Percentiles rank a stretch among this genome's conserved stretches.
These are phyloP conservation scores for Neoboletus subvelutipes DNA, from an alignment of 768 basidiomycete genomes.

Conservation along the genomic window DNA sequence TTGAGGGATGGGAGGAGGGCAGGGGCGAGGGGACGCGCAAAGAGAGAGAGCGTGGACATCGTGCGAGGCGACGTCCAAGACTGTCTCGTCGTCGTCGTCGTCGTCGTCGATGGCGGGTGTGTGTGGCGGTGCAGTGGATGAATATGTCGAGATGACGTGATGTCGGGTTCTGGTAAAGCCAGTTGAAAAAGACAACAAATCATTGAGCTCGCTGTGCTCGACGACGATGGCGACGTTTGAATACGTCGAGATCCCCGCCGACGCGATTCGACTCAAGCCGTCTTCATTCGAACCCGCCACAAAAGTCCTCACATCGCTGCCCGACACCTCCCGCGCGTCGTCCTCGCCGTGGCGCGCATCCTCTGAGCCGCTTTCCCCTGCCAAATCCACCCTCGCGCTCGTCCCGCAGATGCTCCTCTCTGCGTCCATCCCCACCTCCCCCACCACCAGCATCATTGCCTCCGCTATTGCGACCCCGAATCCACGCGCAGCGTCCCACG, in stretches of 20 bases:
- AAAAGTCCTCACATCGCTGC: slow-evolving; percentile 44
- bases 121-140: slow-evolving; percentile 9
- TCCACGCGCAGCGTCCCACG: slow-evolving; percentile 8
- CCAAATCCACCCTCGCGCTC: slow-evolving; percentile 36
- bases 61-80: slow-evolving; percentile 5
- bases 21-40: slow-evolving; percentile 14
- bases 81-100: slow-evolving; percentile 8
- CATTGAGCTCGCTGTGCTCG: not conserved
- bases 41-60: slow-evolving; percentile 9
- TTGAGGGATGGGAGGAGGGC: slow-evolving; percentile 39
- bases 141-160: not conserved
- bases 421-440: slow-evolving; percentile 19
- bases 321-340: slow-evolving; percentile 8
- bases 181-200: no score
- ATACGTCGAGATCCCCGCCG: slow-evolving; percentile 42
- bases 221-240: slow-evolving; percentile 36
- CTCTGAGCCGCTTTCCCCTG: slow-evolving; percentile 20
- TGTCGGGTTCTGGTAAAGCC: no score
- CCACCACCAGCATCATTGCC: slow-evolving; percentile 8
- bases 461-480: slow-evolving; percentile 25
- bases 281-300: slow-evolving; percentile 37
- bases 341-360: slow-evolving; percentile 10
- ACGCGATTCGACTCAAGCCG: slow-evolving; percentile 36
- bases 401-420: slow-evolving; percentile 41
- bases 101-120: not conserved